Percentiles rank a stretch among this genome's conserved stretches.
These are phyloP conservation scores for Hanseniaspora singularis DNA, from an alignment of 805 yeast genomes.

Conservation along the genomic window DNA sequence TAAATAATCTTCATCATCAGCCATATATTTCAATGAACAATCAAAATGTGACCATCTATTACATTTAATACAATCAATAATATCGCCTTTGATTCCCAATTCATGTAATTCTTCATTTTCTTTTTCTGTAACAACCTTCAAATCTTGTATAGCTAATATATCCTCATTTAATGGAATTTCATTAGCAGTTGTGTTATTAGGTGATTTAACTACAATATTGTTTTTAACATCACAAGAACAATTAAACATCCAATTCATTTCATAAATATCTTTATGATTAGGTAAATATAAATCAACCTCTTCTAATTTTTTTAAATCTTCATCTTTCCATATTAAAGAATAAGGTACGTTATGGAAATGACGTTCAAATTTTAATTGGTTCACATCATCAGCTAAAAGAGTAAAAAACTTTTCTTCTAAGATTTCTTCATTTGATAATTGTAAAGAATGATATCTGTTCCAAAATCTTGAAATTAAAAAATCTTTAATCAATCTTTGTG, in stretches of 20 bases:
- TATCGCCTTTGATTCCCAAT: constrained; percentile 15
- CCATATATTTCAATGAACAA: background rate
- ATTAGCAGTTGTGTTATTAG: constrained; percentile 1
- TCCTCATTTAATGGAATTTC: background rate
- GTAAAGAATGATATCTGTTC: constrained; percentile 17
- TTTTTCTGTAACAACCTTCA: background rate
- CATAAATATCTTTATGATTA: constrained; percentile 20
- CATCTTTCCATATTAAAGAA: constrained; percentile 22
- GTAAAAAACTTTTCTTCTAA: background rate
- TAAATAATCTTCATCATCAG: constrained; percentile 11
- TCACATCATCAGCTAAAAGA: background rate
- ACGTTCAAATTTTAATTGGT: constrained; percentile 5
- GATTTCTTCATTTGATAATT: background rate
- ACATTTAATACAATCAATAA: constrained; percentile 28
- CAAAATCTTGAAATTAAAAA: constrained; percentile 25
- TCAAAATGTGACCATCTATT: constrained; percentile 23
- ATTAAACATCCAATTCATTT: constrained; percentile 26
- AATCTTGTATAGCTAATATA: background rate
- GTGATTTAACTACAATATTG: constrained; percentile 6
- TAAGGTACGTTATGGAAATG: constrained; percentile 24
- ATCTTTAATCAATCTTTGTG: constrained; percentile 24
- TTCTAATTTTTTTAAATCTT: constrained; percentile 21
- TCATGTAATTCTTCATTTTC: background rate
- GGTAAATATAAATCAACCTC: constrained; percentile 20
- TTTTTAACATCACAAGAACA: constrained; percentile 20